Evolutionary conservation across 2,329 filamentous ascomycete species (phyloP).

Genomic region (Remersonia thermophila): DNA sequence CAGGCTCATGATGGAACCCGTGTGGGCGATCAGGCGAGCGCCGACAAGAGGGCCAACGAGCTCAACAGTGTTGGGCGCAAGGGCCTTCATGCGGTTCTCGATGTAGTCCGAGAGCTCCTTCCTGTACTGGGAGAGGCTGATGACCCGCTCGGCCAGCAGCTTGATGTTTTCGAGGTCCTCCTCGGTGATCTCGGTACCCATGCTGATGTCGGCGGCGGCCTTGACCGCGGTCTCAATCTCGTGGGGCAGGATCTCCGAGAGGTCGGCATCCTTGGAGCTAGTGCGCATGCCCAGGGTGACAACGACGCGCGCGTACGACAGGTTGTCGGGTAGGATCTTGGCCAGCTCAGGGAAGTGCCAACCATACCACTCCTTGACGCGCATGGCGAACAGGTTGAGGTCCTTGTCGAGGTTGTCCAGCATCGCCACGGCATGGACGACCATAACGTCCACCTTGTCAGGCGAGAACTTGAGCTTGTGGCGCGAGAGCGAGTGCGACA

Average conservation of each 20-base stretch:
- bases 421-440: conserved; percentile 89
- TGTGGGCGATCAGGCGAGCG: conserved; percentile 86
- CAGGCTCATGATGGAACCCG: conserved; percentile 85
- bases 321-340: conserved; percentile 93
- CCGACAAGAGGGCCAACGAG: conserved; percentile 90
- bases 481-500: conserved; percentile 90
- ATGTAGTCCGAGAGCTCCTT: conserved; percentile 80
- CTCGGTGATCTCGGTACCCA: conserved; percentile 93
- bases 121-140: conserved; percentile 83
- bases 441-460: conserved; percentile 99
- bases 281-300: conserved; percentile 80
- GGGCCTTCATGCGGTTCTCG: conserved; percentile 86
- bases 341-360: conserved; percentile 99
- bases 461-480: conserved; percentile 98
- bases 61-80: conserved; percentile 88
- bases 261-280: conserved; percentile 62
- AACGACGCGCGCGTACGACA: conserved; percentile 83
- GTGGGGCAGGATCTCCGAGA: conserved; percentile 85
- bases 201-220: conserved; percentile 87
- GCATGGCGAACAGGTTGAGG: conserved; percentile 96
- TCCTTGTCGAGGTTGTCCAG: conserved; percentile 98
- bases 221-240: conserved; percentile 89
- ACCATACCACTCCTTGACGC: conserved; percentile 99
- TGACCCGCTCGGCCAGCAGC: conserved; percentile 82
- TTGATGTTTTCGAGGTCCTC: conserved; percentile 91